phyloP scores from a whole-genome alignment of 2,329 filamentous ascomycete species.

The Penicillium sp. region DNA sequence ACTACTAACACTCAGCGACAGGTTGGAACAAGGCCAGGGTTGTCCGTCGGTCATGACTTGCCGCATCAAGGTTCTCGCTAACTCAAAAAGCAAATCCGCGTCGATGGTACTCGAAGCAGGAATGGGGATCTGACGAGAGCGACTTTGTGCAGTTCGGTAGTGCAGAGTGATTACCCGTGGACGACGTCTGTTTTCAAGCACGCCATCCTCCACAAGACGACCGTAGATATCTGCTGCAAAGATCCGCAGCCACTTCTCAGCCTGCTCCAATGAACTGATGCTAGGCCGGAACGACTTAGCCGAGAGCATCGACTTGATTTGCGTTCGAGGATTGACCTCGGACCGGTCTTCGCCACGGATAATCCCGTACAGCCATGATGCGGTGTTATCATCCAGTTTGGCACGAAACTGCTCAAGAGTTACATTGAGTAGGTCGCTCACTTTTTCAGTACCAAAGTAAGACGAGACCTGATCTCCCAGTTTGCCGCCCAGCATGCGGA shows the following conservation, averaged over 20 bases:
- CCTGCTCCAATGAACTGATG: conserved; percentile 77
- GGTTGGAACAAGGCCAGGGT: conserved; percentile 88
- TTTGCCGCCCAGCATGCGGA: conserved; percentile 93
- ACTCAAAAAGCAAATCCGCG: conserved; percentile 69
- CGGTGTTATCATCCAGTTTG: conserved; percentile 80
- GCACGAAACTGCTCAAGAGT: conserved; percentile 74
- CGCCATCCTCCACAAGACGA: conserved; percentile 85
- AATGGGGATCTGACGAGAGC: conserved; percentile 75
- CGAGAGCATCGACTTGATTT: conserved; percentile 96
- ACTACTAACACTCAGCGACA: conserved; percentile 84
- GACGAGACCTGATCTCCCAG: conserved; percentile 82
- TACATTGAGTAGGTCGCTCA: conserved; percentile 73
- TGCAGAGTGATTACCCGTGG: conserved; percentile 86
- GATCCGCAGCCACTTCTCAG: conserved; percentile 81
- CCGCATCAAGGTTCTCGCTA: conserved; percentile 73
- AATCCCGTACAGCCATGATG: conserved; percentile 79
- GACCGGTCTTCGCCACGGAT: conserved; percentile 83
- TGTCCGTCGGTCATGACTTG: conserved; percentile 77
- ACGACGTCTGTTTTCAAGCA: conserved; percentile 80
- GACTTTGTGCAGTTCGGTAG: conserved; percentile 71
- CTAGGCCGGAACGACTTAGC: conserved; percentile 91
- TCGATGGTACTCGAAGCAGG: conserved; percentile 73
- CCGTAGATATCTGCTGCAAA: conserved; percentile 91
- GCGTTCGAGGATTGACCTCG: conserved; percentile 86
- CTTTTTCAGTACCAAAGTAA: conserved; percentile 77